Evolutionary conservation across 305 asterid genomes (phyloP).

Genomic region (Fraxinus paxiana): DNA sequence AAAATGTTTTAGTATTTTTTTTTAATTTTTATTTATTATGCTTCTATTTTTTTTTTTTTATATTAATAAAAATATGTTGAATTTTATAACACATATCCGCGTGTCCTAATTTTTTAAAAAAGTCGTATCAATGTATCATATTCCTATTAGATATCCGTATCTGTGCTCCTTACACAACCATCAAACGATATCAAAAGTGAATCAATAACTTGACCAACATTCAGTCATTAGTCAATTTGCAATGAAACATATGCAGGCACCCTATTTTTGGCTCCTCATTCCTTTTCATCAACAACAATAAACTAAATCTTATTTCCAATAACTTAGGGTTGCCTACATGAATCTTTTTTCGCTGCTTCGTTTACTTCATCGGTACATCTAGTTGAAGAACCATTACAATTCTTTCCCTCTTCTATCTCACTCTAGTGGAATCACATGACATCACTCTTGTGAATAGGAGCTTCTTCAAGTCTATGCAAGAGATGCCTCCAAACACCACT

Average conservation of each 20-base stretch:
- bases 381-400: not conserved
- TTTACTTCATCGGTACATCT: not conserved
- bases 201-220: constrained; percentile 10
- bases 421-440: not conserved
- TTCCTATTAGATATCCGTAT: too few relatives aligned
- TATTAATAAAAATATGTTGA: too few relatives aligned
- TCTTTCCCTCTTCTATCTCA: not conserved
- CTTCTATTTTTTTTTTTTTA: too few relatives aligned
- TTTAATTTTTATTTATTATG: too few relatives aligned
- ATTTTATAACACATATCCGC: too few relatives aligned
- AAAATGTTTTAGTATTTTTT: too few relatives aligned
- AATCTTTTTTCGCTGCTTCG: not conserved
- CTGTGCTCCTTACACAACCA: not conserved
- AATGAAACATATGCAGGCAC: not conserved
- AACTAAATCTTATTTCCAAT: not conserved
- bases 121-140: too few relatives aligned
- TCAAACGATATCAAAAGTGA: not conserved
- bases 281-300: not conserved
- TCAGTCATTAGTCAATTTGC: not conserved
- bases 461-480: not conserved
- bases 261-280: not conserved
- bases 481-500: not conserved
- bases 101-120: too few relatives aligned
- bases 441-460: not conserved
- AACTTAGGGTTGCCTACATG: not conserved